Conservation (phyloP, 1,284 basidiomycete species). For the Heterobasidion parviporum region DNA sequence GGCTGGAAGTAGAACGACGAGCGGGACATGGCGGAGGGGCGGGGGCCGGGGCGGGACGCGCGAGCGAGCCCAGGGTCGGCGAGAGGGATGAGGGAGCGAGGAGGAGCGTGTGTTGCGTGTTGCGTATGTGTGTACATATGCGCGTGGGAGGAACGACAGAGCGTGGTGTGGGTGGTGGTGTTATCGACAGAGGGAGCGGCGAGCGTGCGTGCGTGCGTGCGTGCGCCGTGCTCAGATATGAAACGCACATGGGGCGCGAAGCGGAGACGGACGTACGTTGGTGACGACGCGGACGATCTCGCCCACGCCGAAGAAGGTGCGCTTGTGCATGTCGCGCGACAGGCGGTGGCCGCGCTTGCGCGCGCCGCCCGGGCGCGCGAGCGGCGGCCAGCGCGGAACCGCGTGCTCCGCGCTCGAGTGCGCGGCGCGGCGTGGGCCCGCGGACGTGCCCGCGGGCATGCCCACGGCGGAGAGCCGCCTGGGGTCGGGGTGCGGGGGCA, state of each 20-base stretch:
- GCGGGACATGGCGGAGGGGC: conserved; percentile 6
- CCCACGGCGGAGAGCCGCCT: background rate
- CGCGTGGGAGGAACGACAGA: background rate
- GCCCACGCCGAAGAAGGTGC: conserved; percentile 72
- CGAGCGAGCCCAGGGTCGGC: conserved; percentile 1
- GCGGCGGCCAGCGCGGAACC: background rate
- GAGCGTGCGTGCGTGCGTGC: background rate
- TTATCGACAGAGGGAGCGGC: background rate
- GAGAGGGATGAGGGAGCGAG: conserved; percentile 3
- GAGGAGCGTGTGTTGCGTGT: background rate
- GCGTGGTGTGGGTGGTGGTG: background rate
- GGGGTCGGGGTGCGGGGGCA: background rate
- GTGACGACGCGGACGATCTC: conserved; percentile 68
- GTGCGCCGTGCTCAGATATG: background rate
- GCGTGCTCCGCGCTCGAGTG: background rate
- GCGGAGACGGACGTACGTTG: conserved; percentile 43
- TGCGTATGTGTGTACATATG: too few relatives aligned
- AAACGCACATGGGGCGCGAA: conserved; percentile 6
- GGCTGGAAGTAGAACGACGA: conserved; percentile 37
- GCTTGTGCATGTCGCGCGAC: conserved; percentile 31
- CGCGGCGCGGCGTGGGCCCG: background rate
- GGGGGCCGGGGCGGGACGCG: background rate
- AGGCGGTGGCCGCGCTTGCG: background rate
- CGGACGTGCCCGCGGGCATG: too few relatives aligned
- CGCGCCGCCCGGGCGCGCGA: background rate